Evolutionary conservation across 1,139 yeast genomes (phyloP).

Genomic region (Suhomyces maxii): DNA sequence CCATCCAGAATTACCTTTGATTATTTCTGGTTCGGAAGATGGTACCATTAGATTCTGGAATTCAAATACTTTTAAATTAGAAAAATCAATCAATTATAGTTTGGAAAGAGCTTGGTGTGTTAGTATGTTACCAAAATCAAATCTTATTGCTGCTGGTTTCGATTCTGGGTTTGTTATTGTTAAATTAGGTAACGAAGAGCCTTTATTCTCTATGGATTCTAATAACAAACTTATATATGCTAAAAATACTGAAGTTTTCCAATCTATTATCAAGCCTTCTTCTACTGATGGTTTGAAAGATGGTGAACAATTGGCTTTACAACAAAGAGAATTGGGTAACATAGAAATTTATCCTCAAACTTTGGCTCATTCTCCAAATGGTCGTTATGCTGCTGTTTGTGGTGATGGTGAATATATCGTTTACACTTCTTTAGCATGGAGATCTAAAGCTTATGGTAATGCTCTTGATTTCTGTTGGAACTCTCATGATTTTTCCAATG

Average conservation of each 20-base stretch:
- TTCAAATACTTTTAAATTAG: constrained; percentile 77
- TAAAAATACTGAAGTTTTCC: constrained; percentile 85
- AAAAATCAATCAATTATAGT: constrained; percentile 86
- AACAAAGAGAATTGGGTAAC: constrained; percentile 85
- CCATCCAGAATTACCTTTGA: constrained; percentile 93
- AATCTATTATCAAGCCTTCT: constrained; percentile 74
- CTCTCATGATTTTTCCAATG: constrained; percentile 66
- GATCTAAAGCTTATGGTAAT: constrained; percentile 89
- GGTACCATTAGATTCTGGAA: constrained; percentile 81
- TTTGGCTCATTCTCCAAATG: constrained; percentile 91
- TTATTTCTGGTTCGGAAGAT: constrained; percentile 81
- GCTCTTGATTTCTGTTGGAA: constrained; percentile 92
- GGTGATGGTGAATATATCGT: constrained; percentile 98
- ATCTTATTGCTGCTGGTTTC: constrained; percentile 86
- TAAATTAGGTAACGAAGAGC: constrained; percentile 91
- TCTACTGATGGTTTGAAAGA: constrained; percentile 67
- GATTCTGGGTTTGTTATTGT: constrained; percentile 90
- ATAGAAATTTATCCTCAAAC: constrained; percentile 91
- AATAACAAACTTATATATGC: constrained; percentile 90
- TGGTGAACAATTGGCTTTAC: constrained; percentile 74
- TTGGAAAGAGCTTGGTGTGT: constrained; percentile 98
- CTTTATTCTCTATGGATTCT: constrained; percentile 89
- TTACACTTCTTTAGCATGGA: constrained; percentile 97
- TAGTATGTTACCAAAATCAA: constrained; percentile 72
- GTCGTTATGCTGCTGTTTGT: constrained; percentile 93